Conservation (phyloP, 345 rosid species). For the Luvunga scandens region DNA sequence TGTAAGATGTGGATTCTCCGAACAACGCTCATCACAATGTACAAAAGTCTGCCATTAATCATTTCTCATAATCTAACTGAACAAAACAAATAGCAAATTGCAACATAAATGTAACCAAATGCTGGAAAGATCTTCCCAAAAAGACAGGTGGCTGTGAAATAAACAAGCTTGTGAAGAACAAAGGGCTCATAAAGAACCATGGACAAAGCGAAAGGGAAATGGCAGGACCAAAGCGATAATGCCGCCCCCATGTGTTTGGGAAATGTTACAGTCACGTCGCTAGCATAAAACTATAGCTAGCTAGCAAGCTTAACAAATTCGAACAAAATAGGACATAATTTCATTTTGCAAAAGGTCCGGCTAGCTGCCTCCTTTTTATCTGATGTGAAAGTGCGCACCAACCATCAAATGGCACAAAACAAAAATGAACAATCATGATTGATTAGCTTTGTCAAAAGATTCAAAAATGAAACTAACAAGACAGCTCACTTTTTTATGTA, state of each 20-base stretch:
- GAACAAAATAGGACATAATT: slow-evolving; percentile 10
- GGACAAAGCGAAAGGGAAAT: slow-evolving; percentile 30
- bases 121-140: neutral
- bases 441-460: neutral
- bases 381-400: slow-evolving; percentile 27
- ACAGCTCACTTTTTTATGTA: neutral
- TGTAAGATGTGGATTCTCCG: neutral
- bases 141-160: neutral
- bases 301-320: neutral
- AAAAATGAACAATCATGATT: slow-evolving; percentile 19
- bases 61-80: neutral
- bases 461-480: neutral
- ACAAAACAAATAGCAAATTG: neutral
- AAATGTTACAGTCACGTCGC: slow-evolving; percentile 34
- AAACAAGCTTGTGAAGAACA: neutral
- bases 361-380: slow-evolving; percentile 13
- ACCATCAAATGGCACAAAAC: slow-evolving; percentile 21
- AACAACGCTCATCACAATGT: no score
- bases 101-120: no score
- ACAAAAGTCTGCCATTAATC: no score
- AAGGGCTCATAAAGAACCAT: neutral
- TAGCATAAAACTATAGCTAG: slow-evolving; percentile 15
- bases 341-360: slow-evolving; percentile 10
- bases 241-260: slow-evolving; percentile 36
- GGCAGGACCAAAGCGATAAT: slow-evolving; percentile 33